Evolutionary conservation across 495 filamentous ascomycete species (phyloP).

Genomic region (Hypoxylon perforatum): DNA sequence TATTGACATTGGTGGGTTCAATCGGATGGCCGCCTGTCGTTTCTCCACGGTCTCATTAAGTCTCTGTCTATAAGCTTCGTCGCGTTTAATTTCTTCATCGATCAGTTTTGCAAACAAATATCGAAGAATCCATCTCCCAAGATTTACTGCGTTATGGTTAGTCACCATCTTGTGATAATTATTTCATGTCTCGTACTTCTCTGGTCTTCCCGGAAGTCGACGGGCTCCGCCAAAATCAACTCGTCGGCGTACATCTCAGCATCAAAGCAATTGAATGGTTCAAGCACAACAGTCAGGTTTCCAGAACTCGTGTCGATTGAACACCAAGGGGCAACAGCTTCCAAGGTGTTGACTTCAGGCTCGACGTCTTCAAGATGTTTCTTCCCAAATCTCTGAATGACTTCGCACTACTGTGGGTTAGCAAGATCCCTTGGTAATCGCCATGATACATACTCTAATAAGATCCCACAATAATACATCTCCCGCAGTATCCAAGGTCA

Average conservation of each 20-base stretch:
- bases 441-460: constrained; percentile 67
- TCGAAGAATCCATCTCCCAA: constrained; percentile 95
- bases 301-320: constrained; percentile 93
- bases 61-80: constrained; percentile 74
- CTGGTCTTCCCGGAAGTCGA: constrained; percentile 92
- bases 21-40: constrained; percentile 60
- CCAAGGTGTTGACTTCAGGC: constrained; percentile 84
- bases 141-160: constrained; percentile 73
- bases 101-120: constrained; percentile 92
- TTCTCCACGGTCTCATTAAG: constrained; percentile 72
- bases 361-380: constrained; percentile 92
- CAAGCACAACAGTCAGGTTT: constrained; percentile 86
- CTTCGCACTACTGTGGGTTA: constrained; percentile 71
- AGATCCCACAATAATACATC: constrained; percentile 98
- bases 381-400: constrained; percentile 89
- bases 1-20: constrained; percentile 72
- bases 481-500: constrained; percentile 94
- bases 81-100: constrained; percentile 86
- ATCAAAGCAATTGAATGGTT: constrained; percentile 97
- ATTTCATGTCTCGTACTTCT: constrained; percentile 71
- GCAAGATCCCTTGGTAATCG: constrained; percentile 16
- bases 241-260: constrained; percentile 98
- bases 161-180: neutral
- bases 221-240: constrained; percentile 72
- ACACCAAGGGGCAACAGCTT: constrained; percentile 95